Base-by-base conservation (phyloP, 495 filamentous ascomycete genomes). In the Xylaria palmicola region DNA sequence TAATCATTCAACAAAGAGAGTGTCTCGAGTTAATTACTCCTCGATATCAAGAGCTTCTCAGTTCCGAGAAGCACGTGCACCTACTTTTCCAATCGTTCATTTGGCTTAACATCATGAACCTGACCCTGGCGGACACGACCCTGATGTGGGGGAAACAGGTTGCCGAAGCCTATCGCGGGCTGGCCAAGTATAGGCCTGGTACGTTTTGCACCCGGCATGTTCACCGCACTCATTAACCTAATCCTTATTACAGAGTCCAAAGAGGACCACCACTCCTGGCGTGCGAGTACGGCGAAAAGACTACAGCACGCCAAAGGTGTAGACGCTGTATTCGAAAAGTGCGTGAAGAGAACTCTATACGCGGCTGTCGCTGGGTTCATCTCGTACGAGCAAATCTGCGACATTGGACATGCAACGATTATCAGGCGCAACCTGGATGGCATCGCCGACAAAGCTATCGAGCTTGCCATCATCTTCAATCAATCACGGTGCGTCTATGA, bases 381-480 rank as follows among this genome's bases (percentile, higher is more conserved):
- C 1, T 1, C 24, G 3, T 0, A 29, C 32, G 24, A 29, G 12
- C 6, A 4, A 17, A 8, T 41, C 15, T 29, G 20, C 22, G 3
- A 40, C 7, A 9, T 40, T 22, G 20, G 8, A 30, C 34, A 41
- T 8, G 2, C 0, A 4, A 2, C 9, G 1, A 40, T 41, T 3
- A 40, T 55, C 4, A 6, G 13, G 0, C 51, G 36, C 36, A 27
- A 19, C 7, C 6, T 29, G 3, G 20, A n/a, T 4, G 32, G 22
- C 5, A 55, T 55, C 5, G 13, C 41, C 6, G 51, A 41, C 13
- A 41, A 41, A 29, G 51, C 51, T 5, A 40, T 55, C 13, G 24
- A 55, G 3, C 36, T 55, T 8, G 51, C 51, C 7, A 36, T 55
- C 2, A 41, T 55, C 24, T 55, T 55, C 51, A 55, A 55, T n/a